These are phyloP conservation scores for Populus ilicifolia DNA, from an alignment of 345 rosid species.

Conservation along the genomic window DNA sequence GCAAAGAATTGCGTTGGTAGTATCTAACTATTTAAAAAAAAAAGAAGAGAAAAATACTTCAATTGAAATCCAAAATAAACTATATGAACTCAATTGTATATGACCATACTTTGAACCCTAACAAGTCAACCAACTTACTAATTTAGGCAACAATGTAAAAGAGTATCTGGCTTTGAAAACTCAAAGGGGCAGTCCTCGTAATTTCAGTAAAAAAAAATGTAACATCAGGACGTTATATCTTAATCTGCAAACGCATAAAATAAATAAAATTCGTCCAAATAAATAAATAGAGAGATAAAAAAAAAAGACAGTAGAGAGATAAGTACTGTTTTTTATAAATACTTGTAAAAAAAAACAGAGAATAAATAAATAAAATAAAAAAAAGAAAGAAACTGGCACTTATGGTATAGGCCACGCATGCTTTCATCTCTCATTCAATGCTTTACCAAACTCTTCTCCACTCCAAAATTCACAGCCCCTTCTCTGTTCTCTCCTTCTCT, in stretches of 20 bases:
- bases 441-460: slow-evolving; percentile 63
- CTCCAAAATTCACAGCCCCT: slow-evolving; percentile 10
- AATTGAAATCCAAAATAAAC: background rate
- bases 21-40: too few relatives aligned
- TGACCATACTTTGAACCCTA: background rate
- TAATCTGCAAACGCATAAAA: too few relatives aligned
- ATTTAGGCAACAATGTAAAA: background rate
- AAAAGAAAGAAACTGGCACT: slow-evolving; percentile 30
- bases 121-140: background rate
- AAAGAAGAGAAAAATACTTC: background rate
- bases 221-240: background rate
- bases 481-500: background rate
- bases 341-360: background rate
- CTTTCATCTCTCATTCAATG: slow-evolving; percentile 48
- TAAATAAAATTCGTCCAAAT: background rate
- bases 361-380: background rate
- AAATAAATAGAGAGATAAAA: background rate
- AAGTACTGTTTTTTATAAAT: background rate
- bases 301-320: slow-evolving; percentile 5
- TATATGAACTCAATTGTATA: background rate
- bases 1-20: too few relatives aligned
- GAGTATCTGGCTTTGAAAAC: background rate
- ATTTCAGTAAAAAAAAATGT: slow-evolving; percentile 9
- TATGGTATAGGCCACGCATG: slow-evolving; percentile 25
- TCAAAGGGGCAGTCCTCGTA: slow-evolving; percentile 16